Conservation (phyloP, 2,329 filamentous ascomycete genomes). For the Aspergillus latus region DNA sequence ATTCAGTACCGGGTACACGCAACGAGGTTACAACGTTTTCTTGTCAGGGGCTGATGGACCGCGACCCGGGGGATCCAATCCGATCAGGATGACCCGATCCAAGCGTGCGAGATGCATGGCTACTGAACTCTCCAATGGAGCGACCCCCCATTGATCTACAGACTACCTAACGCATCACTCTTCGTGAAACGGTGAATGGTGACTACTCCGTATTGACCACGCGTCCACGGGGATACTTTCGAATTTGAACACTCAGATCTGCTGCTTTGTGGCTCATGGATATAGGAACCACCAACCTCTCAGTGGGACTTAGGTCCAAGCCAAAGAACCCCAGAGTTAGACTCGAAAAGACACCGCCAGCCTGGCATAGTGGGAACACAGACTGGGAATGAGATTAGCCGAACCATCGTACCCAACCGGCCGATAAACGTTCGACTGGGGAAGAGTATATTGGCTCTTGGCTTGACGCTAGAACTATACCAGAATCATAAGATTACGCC, state of each 20-base stretch:
- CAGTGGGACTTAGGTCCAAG: not conserved
- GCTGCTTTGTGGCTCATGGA: not conserved
- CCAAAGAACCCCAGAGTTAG: not conserved
- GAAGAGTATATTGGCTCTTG: slow-evolving; percentile 21
- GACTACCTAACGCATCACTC: not conserved
- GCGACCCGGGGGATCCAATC: not conserved
- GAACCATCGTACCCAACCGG: not conserved
- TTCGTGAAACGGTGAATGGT: not conserved
- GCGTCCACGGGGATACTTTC: not conserved
- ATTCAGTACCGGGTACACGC: too few species aligned
- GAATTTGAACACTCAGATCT: too few species aligned
- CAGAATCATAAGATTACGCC: slow-evolving; percentile 26
- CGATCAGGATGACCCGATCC: not conserved
- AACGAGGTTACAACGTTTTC: too few species aligned
- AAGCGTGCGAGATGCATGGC: not conserved
- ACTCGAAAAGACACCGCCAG: not conserved
- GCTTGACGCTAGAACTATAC: slow-evolving; percentile 34
- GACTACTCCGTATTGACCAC: not conserved
- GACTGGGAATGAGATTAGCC: not conserved
- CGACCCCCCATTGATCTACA: slow-evolving; percentile 1
- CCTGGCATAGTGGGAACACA: not conserved
- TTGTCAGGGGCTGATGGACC: too few species aligned
- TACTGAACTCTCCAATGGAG: not conserved
- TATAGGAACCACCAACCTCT: not conserved
- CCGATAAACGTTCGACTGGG: slow-evolving; percentile 2